Evolutionary conservation across 2,329 filamentous ascomycete genomes (phyloP).

Genomic region (Fusarium lyarnte): DNA sequence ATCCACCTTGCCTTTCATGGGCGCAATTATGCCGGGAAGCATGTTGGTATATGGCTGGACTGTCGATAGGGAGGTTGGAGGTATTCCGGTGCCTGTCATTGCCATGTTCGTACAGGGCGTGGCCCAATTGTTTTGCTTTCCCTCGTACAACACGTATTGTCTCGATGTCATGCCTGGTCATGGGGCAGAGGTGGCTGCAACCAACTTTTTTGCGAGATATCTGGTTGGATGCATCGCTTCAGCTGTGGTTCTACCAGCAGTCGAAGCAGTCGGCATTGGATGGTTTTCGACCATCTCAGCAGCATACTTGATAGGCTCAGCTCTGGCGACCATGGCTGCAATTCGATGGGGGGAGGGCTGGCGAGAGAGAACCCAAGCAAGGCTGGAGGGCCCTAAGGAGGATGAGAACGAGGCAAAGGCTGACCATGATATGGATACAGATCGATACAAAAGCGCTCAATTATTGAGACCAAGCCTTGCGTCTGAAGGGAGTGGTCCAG

Average conservation of each 20-base stretch:
- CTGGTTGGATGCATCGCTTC: constrained; percentile 76
- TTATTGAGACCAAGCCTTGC: not conserved
- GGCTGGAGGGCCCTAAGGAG: constrained; percentile 15
- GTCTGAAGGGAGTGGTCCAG: not conserved
- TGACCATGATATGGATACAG: not conserved
- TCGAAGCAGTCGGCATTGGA: constrained; percentile 79
- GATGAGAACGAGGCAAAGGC: constrained; percentile 14
- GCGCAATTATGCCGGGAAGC: constrained; percentile 66
- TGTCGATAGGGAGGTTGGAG: constrained; percentile 60
- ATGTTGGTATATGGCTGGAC: constrained; percentile 71
- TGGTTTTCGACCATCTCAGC: constrained; percentile 78
- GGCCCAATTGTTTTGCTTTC: constrained; percentile 79
- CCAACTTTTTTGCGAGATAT: constrained; percentile 83
- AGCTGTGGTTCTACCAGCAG: constrained; percentile 76
- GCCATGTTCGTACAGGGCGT: constrained; percentile 80
- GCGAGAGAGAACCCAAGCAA: constrained; percentile 49
- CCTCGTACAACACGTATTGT: constrained; percentile 81
- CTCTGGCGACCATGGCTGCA: constrained; percentile 49
- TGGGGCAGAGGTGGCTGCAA: constrained; percentile 78
- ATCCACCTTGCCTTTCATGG: constrained; percentile 65
- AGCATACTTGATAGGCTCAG: constrained; percentile 50
- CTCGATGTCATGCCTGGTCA: constrained; percentile 79
- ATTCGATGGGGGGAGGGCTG: constrained; percentile 54
- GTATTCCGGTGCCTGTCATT: constrained; percentile 71
- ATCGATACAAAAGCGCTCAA: constrained; percentile 4